Evolutionary conservation across 2,329 filamentous ascomycete genomes (phyloP).

Genomic region (Xylariaceae sp.): DNA sequence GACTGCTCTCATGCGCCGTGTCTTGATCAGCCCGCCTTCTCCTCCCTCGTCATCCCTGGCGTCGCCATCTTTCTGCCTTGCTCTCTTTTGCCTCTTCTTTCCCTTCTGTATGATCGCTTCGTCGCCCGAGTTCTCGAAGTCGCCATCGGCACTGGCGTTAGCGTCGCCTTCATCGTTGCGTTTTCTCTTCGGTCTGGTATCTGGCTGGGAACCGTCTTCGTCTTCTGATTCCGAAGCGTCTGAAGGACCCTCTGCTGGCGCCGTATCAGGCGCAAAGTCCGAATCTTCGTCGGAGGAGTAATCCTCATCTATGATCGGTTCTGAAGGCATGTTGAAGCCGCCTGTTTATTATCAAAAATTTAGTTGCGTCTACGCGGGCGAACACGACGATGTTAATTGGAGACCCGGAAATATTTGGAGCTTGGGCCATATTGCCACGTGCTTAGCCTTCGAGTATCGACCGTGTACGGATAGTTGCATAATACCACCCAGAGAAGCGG

Average conservation of each 20-base stretch:
- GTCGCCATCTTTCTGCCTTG: conserved; percentile 45
- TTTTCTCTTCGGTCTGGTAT: conserved; percentile 38
- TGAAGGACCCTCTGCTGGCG: conserved; percentile 47
- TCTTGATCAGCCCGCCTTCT: conserved; percentile 70
- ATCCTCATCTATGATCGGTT: conserved; percentile 48
- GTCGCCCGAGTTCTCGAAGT: conserved; percentile 71
- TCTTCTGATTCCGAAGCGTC: conserved; percentile 56
- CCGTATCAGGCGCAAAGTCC: conserved; percentile 68
- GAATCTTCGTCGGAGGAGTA: conserved; percentile 75
- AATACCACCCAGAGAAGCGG: neutral
- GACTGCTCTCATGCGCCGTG: conserved; percentile 67
- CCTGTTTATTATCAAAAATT: neutral
- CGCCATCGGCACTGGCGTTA: conserved; percentile 47
- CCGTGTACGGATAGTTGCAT: neutral
- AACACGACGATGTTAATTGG: neutral
- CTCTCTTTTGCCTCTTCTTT: conserved; percentile 55
- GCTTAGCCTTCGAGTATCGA: neutral
- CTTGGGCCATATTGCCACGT: conserved; percentile 5
- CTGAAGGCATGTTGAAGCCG: conserved; percentile 45
- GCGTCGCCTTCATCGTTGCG: conserved; percentile 26
- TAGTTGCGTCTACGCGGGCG: neutral
- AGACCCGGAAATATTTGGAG: conserved; percentile 4
- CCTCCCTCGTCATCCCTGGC: conserved; percentile 54
- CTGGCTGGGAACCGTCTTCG: conserved; percentile 27
- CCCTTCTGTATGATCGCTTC: conserved; percentile 68